These are phyloP conservation scores for Cutaneotrichosporon cutaneum DNA, from an alignment of 1,284 basidiomycete genomes.

Conservation along the genomic window DNA sequence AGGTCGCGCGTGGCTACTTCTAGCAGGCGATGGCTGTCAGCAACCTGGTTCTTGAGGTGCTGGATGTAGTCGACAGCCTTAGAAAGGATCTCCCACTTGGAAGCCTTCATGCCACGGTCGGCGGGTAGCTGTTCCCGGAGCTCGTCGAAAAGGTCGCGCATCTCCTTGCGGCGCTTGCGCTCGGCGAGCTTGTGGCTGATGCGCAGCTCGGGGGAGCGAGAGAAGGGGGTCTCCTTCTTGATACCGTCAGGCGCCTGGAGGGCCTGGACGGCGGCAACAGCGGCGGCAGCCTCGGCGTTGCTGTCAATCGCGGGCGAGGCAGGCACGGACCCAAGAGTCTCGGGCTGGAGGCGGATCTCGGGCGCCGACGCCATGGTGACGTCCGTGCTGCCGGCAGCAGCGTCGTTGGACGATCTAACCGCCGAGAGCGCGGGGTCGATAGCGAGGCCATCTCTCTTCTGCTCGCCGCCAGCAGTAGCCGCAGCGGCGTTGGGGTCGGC, in stretches of 20 bases:
- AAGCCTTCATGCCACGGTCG: slow-evolving; percentile 87
- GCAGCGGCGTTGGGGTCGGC: not conserved
- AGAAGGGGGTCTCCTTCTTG: slow-evolving; percentile 72
- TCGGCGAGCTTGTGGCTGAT: slow-evolving; percentile 93
- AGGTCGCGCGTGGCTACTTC: slow-evolving; percentile 23
- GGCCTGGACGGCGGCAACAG: slow-evolving; percentile 21
- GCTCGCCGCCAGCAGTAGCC: slow-evolving; percentile 2
- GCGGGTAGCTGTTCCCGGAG: slow-evolving; percentile 83
- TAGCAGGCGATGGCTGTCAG: slow-evolving; percentile 19
- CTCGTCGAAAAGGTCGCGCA: slow-evolving; percentile 96
- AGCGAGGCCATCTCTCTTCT: slow-evolving; percentile 19
- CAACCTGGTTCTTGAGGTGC: slow-evolving; percentile 24
- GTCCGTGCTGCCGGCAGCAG: slow-evolving; percentile 8
- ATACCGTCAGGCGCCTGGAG: slow-evolving; percentile 4
- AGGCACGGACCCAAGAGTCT: slow-evolving; percentile 36
- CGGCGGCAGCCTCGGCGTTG: slow-evolving; percentile 18
- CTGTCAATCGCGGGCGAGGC: slow-evolving; percentile 27
- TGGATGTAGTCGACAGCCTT: slow-evolving; percentile 31
- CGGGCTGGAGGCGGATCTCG: slow-evolving; percentile 37
- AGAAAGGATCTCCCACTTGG: slow-evolving; percentile 58
- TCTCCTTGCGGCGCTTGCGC: slow-evolving; percentile 84
- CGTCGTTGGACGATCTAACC: slow-evolving; percentile 29
- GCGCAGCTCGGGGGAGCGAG: slow-evolving; percentile 85
- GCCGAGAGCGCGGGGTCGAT: slow-evolving; percentile 41
- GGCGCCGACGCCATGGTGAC: slow-evolving; percentile 20